Evolutionary conservation across 306 rosid genomes (phyloP), one percentile per base, ranked within the genome.

Genomic region (Sicyos baderoa): DNA sequence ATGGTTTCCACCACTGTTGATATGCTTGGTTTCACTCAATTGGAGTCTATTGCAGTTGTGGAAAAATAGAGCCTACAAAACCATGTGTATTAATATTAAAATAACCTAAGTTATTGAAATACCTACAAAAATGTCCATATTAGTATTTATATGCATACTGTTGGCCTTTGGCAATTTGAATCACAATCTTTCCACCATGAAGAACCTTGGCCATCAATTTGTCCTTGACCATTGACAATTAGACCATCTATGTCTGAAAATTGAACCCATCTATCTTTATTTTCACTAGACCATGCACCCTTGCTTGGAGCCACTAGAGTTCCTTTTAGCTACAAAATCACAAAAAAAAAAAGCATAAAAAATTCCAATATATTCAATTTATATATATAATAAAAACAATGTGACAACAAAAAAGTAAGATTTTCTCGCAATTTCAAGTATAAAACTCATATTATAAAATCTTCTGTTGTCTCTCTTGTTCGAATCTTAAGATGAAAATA

Each of bases 1-100:
- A 15, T 78, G 78, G 8, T 16, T 52, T 29, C 4, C 21, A 8
- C 42, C 72, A 70, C 82, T 74, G 18, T 78, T 62, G 2, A 60
- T 22, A 16, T 66, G 71, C 8, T 19, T 48, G 2, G 9, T 66
- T 19, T 9, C 44, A 0, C 14, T 21, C 0, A 47, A 35, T 29
- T 14, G 22, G 3, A 66, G 71, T 0, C 22, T 19, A 15, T 13
- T 27, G 7, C 47, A 60, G 16, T 35, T 35, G 3, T n/a, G 25
- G 8, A 61, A 29, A 61, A n/a, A 61, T 35, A 61, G n/a, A 9
- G 68, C 49, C 49, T n/a, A 0, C 23, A 61, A 61, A 61, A 61
- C 0, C 40, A 14, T 19, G 32, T 60, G 32, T 29, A 60, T 60
- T 32, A 60, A 16, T 57, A 60, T 60, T 2, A 21, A 60, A 44